These are phyloP conservation scores for Adansonia rubrostipa DNA, from an alignment of 441 rosid species.

Conservation along the genomic window DNA sequence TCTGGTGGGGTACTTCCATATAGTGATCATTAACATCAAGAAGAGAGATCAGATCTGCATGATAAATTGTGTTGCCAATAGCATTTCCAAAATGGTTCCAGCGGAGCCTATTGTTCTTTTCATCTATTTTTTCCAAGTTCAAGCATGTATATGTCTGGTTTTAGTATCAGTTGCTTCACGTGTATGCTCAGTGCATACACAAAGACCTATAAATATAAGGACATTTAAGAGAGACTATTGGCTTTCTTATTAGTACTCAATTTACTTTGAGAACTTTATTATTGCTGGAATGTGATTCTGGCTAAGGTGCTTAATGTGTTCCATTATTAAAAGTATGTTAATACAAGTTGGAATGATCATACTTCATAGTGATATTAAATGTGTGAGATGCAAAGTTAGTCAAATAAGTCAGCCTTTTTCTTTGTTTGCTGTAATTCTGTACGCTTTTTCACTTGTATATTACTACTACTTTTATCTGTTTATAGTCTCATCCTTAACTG, in stretches of 20 bases:
- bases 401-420: slow-evolving; percentile 1
- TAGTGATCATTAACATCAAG: not conserved
- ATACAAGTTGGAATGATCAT: not conserved
- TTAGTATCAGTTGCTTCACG: not conserved
- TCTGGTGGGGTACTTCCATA: not conserved
- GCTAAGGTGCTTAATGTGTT: not conserved
- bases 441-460: not conserved
- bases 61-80: not conserved
- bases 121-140: slow-evolving; percentile 2
- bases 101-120: slow-evolving; percentile 1
- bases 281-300: slow-evolving; percentile 9
- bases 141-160: not conserved
- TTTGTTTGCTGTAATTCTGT: slow-evolving; percentile 13
- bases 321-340: not conserved
- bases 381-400: not conserved
- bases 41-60: not conserved
- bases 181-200: not conserved
- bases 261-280: not conserved
- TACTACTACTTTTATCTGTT: slow-evolving; percentile 13
- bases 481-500: slow-evolving; percentile 25
- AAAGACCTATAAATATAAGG: slow-evolving; percentile 4
- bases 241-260: not conserved
- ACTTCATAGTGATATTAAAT: slow-evolving; percentile 2
- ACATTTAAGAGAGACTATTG: not conserved
- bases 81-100: not conserved